phyloP scores from a whole-genome alignment of 2,329 filamentous ascomycete genomes.

The Trichoderma sp. region DNA sequence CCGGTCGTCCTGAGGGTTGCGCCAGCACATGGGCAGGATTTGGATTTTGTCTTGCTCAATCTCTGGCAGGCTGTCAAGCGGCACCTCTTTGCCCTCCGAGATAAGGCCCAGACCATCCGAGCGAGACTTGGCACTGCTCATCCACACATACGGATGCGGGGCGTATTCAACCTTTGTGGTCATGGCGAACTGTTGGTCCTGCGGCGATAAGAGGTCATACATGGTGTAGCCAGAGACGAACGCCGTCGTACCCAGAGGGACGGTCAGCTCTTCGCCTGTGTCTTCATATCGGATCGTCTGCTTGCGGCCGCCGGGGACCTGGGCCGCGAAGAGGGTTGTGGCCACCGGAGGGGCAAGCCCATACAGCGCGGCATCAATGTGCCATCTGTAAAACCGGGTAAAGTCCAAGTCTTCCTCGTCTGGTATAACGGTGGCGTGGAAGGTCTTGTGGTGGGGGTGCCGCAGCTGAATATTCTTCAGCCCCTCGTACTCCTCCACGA shows the following conservation, averaged over 20 bases:
- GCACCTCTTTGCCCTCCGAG: constrained; percentile 65
- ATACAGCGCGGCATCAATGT: constrained; percentile 78
- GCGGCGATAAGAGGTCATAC: constrained; percentile 65
- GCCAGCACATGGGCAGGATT: constrained; percentile 75
- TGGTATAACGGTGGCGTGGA: constrained; percentile 67
- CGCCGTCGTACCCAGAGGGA: constrained; percentile 74
- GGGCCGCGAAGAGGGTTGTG: constrained; percentile 73
- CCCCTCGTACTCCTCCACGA: constrained; percentile 69
- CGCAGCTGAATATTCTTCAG: constrained; percentile 66
- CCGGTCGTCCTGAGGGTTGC: constrained; percentile 69
- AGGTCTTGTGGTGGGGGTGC: constrained; percentile 77
- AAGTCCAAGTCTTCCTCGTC: constrained; percentile 50
- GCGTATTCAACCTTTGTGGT: constrained; percentile 73
- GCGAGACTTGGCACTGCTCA: constrained; percentile 67
- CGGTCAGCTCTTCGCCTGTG: constrained; percentile 63
- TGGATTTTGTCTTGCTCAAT: constrained; percentile 68
- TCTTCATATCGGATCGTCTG: constrained; percentile 75
- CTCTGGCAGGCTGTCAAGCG: constrained; percentile 60
- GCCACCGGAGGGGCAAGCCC: constrained; percentile 72
- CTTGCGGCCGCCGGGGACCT: constrained; percentile 64
- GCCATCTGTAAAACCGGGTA: constrained; percentile 72
- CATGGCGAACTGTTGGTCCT: constrained; percentile 67
- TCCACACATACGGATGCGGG: constrained; percentile 81
- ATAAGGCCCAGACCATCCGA: constrained; percentile 71
- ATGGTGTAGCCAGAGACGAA: constrained; percentile 72